These are phyloP conservation scores for Acanthamoeba castellanii DNA, from an alignment of 208 protist genomes.

Conservation along the genomic window DNA sequence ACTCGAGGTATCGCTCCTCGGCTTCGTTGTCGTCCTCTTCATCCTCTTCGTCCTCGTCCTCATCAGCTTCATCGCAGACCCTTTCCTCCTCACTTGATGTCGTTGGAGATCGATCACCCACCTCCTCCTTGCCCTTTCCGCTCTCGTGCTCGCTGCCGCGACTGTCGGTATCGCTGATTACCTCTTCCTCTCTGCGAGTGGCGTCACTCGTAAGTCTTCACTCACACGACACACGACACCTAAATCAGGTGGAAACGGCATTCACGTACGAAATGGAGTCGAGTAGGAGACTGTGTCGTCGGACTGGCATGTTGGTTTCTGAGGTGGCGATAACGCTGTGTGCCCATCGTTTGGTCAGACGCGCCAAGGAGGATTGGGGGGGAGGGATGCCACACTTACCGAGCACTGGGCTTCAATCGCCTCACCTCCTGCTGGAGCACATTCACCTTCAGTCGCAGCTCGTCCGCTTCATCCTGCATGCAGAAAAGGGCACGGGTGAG, in stretches of 20 bases:
- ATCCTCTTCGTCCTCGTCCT: too few relatives aligned
- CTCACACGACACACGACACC: neutral
- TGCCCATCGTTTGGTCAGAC: neutral
- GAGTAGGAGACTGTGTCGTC: neutral
- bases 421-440: conserved; percentile 34
- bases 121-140: too few relatives aligned
- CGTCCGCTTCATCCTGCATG: neutral
- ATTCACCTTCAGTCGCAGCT: neutral
- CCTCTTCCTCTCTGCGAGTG: too few relatives aligned
- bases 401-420: neutral
- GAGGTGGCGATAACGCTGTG: conserved; percentile 2
- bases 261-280: neutral
- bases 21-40: too few relatives aligned
- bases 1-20: too few relatives aligned
- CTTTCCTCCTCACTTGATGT: too few relatives aligned
- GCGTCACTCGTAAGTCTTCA: too few relatives aligned
- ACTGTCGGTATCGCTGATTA: too few relatives aligned
- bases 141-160: too few relatives aligned
- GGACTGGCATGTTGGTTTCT: neutral
- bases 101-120: too few relatives aligned
- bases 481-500: neutral
- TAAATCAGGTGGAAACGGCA: neutral
- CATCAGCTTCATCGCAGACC: too few relatives aligned
- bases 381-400: neutral
- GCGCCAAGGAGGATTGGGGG: neutral